These are phyloP conservation scores for Eleusine indica DNA, from an alignment of 176 grass and related monocot genomes.

Conservation along the genomic window DNA sequence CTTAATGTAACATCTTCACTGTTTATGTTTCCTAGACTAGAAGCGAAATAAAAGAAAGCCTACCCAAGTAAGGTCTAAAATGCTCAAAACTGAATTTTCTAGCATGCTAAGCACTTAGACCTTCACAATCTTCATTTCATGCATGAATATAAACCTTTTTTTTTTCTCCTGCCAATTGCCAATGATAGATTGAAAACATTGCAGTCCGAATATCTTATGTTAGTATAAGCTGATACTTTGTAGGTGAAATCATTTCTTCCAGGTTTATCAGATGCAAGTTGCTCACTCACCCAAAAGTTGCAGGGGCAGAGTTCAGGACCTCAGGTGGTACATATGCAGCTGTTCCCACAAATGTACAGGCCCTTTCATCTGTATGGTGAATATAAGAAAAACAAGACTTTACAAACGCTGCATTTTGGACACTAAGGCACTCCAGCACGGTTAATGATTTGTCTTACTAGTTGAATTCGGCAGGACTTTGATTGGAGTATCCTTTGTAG, in stretches of 20 bases:
- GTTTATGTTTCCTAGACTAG: neutral
- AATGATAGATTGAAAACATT: neutral
- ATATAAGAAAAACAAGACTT: slow-evolving; percentile 19
- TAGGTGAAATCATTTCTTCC: neutral
- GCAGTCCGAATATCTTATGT: neutral
- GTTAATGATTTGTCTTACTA: slow-evolving; percentile 53
- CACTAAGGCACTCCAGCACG: neutral
- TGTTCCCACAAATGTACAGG: slow-evolving; percentile 97
- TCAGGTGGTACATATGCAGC: slow-evolving; percentile 97
- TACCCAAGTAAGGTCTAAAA: neutral
- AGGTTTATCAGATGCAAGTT: neutral
- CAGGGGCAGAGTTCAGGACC: slow-evolving; percentile 91
- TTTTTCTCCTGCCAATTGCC: neutral
- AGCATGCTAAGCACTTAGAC: neutral
- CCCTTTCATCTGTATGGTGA: slow-evolving; percentile 71
- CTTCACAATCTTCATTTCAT: slow-evolving; percentile 22
- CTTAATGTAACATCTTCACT: neutral
- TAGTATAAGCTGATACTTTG: slow-evolving; percentile 1
- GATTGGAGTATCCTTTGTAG: slow-evolving; percentile 69
- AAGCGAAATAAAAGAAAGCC: neutral
- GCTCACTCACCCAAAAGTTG: slow-evolving; percentile 84
- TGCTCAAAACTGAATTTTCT: neutral
- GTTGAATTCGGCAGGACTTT: slow-evolving; percentile 95
- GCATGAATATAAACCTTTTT: neutral
- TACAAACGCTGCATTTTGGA: neutral